Evolutionary conservation across 1,284 basidiomycete species (phyloP), one percentile per base, ranked within the genome.

Genomic region (Sporisorium graminicola): DNA sequence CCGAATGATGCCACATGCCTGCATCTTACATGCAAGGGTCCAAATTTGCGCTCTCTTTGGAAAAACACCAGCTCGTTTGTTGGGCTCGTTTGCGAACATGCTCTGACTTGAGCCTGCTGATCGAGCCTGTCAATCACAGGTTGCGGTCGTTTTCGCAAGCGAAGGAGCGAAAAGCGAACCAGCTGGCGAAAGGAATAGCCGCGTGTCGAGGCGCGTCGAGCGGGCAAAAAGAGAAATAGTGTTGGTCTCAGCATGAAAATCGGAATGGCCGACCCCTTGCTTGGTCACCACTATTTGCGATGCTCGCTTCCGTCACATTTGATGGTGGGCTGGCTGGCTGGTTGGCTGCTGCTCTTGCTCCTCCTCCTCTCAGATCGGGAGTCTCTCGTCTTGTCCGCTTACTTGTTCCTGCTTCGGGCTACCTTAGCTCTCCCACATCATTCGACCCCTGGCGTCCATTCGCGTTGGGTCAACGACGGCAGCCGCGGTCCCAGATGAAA

Each of bases 11-110:
- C 24, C 29, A 58, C 56, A 58, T 50, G 46, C 56, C 56, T 40
- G 37, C 37, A 18, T 40, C 56, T 46, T 37, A 42, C 26, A 40
- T 58, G 56, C 46, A 58, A 58, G 56, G 56, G 44, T 46, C 22
- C 47, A 49, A 49, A 27, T 29, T 49, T 22, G 35, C 29, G 13
- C n/a, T 27, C 43, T 33, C 16, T 43, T 24, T 14, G n/a, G n/a
- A n/a, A n/a, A n/a, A n/a, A n/a, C n/a, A n/a, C n/a, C n/a, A n/a
- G n/a, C n/a, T n/a, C n/a, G n/a, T n/a, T n/a, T n/a, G n/a, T 58
- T 29, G 16, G 24, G 29, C 29, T 31, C 29, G 29, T 31, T 31
- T 5, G 29, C 5, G 29, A 5, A 31, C 29, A 31, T 26, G 18
- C 44, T 22, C 22, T n/a, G 53, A 24, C 16, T 40, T 13, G 37